Base-by-base conservation (phyloP, 192 early-diverging fungal species). In the Dispira simplex region DNA sequence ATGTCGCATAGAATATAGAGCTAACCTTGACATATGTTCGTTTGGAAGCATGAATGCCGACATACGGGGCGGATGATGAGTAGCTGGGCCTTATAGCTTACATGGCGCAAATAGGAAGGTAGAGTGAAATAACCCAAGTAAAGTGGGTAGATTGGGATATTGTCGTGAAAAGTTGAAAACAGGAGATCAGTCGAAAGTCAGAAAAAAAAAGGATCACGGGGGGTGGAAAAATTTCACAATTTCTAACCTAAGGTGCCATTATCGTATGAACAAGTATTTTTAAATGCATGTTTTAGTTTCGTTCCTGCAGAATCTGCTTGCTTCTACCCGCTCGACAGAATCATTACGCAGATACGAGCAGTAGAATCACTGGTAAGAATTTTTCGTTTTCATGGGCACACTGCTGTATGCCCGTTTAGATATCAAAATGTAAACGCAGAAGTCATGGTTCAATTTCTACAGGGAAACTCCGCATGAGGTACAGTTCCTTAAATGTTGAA, bases 91-190 rank as follows among this genome's bases (percentile, higher is more conserved):
- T 60, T 13, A 21, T 44, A 13, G 10, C 21, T 3, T 18, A 44
- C 8, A 43, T 60, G 58, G 25, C 28, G 1, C 58, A 60, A 60
- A 44, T 60, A 10, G 58, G 58, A 11, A 60, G 58, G 58, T 60
- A 43, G 1, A 39, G 32, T 39, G 32, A 39, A 39, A 39, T 6
- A 39, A 6, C 6, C 32, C 32, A 4, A 4, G 32, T 39, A 6
- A 4, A 4, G 32, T 39, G 32, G 32, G 6, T 39, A 39, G 32
- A 39, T 39, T 39, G 1, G 32, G 32, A 4, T 6, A 39, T 39
- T 1, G 6, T 39, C 32, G 32, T 39, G 32, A 39, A 39, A 39
- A 39, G 32, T 16, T 9, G 9, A 16, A 51, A 4, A 4, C 48
- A 51, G 16, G 48, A 23, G 48, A 16, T 20, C 16, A 51, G 21